These are phyloP conservation scores for Penicillium decumbens DNA, from an alignment of 2,329 filamentous ascomycete genomes.

Conservation along the genomic window DNA sequence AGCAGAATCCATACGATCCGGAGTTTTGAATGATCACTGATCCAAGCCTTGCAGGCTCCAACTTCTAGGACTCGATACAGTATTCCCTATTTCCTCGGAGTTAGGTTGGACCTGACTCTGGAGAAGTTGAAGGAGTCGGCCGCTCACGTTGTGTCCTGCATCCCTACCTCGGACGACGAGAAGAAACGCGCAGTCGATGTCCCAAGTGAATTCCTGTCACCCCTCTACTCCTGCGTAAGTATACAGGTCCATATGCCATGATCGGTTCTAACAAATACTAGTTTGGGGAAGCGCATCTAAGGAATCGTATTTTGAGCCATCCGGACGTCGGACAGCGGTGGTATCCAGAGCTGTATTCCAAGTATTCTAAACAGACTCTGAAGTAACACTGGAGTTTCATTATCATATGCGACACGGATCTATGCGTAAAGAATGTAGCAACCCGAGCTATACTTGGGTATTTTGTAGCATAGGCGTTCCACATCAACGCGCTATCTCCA, in stretches of 20 bases:
- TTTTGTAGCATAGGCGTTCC: background rate
- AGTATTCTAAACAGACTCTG: slow-evolving; percentile 26
- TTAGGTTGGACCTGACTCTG: slow-evolving; percentile 48
- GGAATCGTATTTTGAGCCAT: slow-evolving; percentile 37
- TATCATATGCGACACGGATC: background rate
- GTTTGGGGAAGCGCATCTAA: slow-evolving; percentile 37
- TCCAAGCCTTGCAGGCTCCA: slow-evolving; percentile 31
- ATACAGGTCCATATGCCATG: too few species aligned
- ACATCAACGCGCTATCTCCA: too few species aligned
- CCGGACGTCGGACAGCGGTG: slow-evolving; percentile 35
- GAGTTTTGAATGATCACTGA: background rate
- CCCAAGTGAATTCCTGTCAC: slow-evolving; percentile 36
- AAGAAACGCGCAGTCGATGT: slow-evolving; percentile 34
- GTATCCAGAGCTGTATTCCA: slow-evolving; percentile 33
- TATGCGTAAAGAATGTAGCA: background rate
- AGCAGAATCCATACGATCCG: background rate
- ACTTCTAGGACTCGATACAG: slow-evolving; percentile 37
- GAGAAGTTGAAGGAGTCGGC: slow-evolving; percentile 36
- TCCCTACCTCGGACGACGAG: slow-evolving; percentile 29
- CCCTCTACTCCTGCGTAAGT: slow-evolving; percentile 35
- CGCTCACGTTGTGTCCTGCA: slow-evolving; percentile 28
- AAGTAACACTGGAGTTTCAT: slow-evolving; percentile 1
- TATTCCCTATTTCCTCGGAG: slow-evolving; percentile 55
- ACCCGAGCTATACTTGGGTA: too few species aligned
- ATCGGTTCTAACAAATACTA: slow-evolving; percentile 8